Conservation (phyloP, 352 stramenopile species). For the Globisporangium solare region DNA sequence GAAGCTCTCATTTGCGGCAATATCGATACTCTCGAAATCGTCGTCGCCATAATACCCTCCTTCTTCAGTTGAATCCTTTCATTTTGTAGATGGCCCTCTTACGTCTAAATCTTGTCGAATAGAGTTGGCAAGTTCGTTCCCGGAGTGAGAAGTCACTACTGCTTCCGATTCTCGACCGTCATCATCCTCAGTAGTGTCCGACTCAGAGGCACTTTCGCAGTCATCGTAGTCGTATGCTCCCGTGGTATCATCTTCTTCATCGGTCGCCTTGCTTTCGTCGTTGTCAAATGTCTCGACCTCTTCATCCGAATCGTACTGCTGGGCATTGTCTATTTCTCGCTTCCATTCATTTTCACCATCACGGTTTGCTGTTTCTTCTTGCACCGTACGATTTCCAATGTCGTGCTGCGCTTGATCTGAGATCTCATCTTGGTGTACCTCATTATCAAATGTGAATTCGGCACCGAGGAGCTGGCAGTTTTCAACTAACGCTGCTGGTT, state of each 20-base stretch:
- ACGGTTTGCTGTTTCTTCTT: background rate
- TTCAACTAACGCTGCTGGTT: background rate
- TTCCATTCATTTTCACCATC: background rate
- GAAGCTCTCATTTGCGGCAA: background rate
- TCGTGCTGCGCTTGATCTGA: background rate
- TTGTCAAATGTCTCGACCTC: background rate
- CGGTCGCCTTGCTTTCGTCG: background rate
- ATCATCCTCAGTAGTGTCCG: background rate
- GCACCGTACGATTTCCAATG: background rate
- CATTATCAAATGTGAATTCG: background rate
- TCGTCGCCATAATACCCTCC: background rate
- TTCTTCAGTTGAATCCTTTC: background rate
- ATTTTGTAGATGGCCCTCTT: background rate
- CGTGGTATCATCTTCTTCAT: background rate
- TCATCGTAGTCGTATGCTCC: slow-evolving; percentile 1
- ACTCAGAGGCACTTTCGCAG: slow-evolving; percentile 2
- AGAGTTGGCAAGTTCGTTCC: background rate
- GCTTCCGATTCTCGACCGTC: background rate
- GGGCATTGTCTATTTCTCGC: background rate
- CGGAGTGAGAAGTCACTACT: background rate
- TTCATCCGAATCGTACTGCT: background rate
- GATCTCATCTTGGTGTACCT: background rate
- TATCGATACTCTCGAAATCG: background rate
- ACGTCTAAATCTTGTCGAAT: background rate
- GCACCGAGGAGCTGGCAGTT: background rate